A percentile compares a stretch with the other conserved stretches of the same genome.
Conservation (phyloP, 2,329 filamentous ascomycete genomes). For the Akanthomyces uredinophilus region DNA sequence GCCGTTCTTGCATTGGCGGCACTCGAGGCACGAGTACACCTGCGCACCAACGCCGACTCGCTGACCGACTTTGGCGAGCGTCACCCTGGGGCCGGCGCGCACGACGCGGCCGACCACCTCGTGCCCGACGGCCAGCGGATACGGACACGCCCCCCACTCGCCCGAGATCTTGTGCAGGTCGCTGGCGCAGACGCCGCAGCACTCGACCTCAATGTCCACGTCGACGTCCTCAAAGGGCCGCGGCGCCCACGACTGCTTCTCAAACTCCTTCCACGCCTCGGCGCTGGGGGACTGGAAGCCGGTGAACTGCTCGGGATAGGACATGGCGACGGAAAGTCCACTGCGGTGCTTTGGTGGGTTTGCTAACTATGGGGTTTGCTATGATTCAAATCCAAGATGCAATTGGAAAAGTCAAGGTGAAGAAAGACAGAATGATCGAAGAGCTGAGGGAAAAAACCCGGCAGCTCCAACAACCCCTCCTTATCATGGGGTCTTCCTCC, state of each 20-base stretch:
- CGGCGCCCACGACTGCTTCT: constrained; percentile 71
- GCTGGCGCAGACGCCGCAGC: constrained; percentile 70
- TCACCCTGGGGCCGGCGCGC: constrained; percentile 62
- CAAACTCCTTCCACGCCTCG: constrained; percentile 53
- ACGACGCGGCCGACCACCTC: constrained; percentile 68
- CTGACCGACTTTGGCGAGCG: constrained; percentile 47
- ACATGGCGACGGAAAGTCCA: constrained; percentile 12
- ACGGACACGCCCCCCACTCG: constrained; percentile 60
- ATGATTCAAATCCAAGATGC: neutral
- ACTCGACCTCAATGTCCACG: constrained; percentile 81
- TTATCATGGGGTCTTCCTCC: neutral
- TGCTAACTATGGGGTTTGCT: neutral
- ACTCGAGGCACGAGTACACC: constrained; percentile 58
- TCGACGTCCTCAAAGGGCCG: constrained; percentile 86
- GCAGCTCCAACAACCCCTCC: neutral
- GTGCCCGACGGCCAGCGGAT: constrained; percentile 63
- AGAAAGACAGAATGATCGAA: neutral
- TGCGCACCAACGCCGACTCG: constrained; percentile 67
- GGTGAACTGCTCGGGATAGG: constrained; percentile 54
- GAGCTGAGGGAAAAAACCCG: neutral
- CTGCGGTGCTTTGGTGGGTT: neutral
- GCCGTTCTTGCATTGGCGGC: constrained; percentile 59
- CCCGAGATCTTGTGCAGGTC: constrained; percentile 67
- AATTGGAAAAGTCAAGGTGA: neutral
- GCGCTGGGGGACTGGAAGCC: constrained; percentile 55